Base-by-base conservation (phyloP, 257 asterid species). In the Coffea eugenioides region DNA sequence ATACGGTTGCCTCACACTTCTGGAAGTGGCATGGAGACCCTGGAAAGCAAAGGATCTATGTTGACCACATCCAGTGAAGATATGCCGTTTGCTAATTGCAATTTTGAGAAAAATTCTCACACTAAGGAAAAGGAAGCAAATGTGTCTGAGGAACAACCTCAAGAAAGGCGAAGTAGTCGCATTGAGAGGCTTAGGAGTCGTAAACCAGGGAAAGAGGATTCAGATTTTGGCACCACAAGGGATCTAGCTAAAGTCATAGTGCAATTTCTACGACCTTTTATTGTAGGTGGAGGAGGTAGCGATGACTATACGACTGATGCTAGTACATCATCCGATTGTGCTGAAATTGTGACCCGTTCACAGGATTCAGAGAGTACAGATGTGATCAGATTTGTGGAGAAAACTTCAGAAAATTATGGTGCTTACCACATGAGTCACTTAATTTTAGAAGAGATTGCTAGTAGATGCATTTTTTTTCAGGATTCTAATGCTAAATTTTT, bases 111-210 rank as follows among this genome's bases (percentile, higher is more conserved):
- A 85, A 88, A 88, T 54, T 54, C 77, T 79, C 57, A 74, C 67
- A 34, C 41, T 62, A 80, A 77, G 78, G 85, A 79, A 78, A 95
- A 93, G 89, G 96, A 90, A 83, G 90, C 85, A 81, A 70, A 69
- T 83, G 52, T 77, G 48, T 85, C 75, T 69, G 98, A 90, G 71
- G 98, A 95, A 81, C 99, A 93, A 82, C 98, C 92, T 88, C 99
- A 92, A 88, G 99, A 93, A 92, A 92, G 99, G 88, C 87, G 99
- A 80, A 95, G 99, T 81, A 95, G 90, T 84, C 98, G 98, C 45
- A 94, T 93, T 77, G 97, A 92, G 87, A 87, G 97, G 90, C 98
- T 90, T 75, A 88, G 95, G 87, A 91, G 93, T 86, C 99, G 98
- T 80, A 95, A 93, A 88, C 97, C 97, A 49, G 98, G 90, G 62